Base-by-base conservation (phyloP, 2,329 filamentous ascomycete species). In the Neonectria sp. region DNA sequence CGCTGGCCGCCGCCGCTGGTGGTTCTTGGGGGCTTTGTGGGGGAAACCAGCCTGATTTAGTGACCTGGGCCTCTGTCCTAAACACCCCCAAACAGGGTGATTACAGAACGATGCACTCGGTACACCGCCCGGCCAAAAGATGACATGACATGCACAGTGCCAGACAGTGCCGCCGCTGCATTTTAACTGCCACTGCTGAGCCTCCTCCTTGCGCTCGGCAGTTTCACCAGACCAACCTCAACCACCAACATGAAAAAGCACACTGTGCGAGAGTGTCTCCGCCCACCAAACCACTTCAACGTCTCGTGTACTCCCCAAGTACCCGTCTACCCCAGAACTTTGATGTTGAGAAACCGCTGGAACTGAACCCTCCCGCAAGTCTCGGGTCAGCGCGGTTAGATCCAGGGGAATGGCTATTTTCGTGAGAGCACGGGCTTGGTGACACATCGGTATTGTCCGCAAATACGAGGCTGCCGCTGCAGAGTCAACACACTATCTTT, bases 381-480 rank as follows among this genome's bases (percentile, higher is more conserved):
- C 49, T 52, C 60, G 59, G 33, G 55, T 48, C 65, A 51, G 59
- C 60, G 55, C 67, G 61, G 65, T 63, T 60, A 51, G 61, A 27
- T 43, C 35, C 51, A 59, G 60, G 55, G 33, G 33, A 15, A 24
- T 55, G 46, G 29, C 49, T 65, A 56, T 67, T 63, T 64, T 67
- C 63, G 55, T 60, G 49, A 65, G 62, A 63, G 61, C 48, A 56
- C 63, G 69, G 65, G 60, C 43, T 55, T 65, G 56, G 72, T 73
- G 35, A 58, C 62, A 73, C 68, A 69, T 51, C 52, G 37, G 60
- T 46, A 65, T 49, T 52, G 58, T 45, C 67, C 65, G 67, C 51
- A 60, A 67, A 73, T 73, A 73, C 71, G 72, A 74, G 68, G 63
- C 68, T 70, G 61, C 63, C 59, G 49, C 48, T 64, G 60, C 61